Evolutionary conservation across 306 rosid species (phyloP).

Genomic region (Echinosophora koreensis): DNA sequence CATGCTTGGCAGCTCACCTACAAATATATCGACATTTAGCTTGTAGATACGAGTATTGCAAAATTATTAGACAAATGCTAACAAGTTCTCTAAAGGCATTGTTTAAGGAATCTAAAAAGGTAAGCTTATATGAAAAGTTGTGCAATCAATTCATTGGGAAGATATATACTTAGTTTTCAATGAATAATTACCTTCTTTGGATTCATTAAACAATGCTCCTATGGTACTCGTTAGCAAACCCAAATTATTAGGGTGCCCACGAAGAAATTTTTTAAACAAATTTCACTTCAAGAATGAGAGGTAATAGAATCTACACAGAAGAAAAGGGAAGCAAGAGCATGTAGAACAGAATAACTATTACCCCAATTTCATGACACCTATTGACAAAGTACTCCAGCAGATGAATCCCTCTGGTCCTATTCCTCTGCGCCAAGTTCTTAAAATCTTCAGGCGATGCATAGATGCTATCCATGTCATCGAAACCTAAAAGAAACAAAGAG

Average conservation of each 20-base stretch:
- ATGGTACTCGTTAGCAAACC: no score
- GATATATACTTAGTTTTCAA: no score
- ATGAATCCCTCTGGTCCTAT: constrained; percentile 69
- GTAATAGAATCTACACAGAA: not conserved
- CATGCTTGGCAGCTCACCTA: constrained; percentile 88
- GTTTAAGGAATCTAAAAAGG: no score
- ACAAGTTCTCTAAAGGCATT: no score
- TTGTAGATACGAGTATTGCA: not conserved
- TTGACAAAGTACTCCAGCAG: constrained; percentile 84
- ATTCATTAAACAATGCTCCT: no score
- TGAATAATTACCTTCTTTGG: no score
- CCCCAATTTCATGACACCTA: constrained; percentile 91
- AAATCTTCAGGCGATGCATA: constrained; percentile 92
- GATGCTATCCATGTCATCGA: constrained; percentile 81
- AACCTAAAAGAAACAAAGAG: constrained; percentile 63
- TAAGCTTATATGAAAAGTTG: no score
- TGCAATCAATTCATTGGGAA: no score
- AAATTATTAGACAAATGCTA: not conserved
- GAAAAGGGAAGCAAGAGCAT: constrained; percentile 1
- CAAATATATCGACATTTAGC: constrained; percentile 36
- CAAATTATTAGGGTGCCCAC: not conserved
- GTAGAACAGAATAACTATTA: constrained; percentile 48
- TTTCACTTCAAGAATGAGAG: constrained; percentile 7
- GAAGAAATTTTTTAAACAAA: not conserved
- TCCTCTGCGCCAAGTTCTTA: constrained; percentile 59